phyloP scores from a whole-genome alignment of 805 yeast genomes.

The Candida krabiensis region DNA sequence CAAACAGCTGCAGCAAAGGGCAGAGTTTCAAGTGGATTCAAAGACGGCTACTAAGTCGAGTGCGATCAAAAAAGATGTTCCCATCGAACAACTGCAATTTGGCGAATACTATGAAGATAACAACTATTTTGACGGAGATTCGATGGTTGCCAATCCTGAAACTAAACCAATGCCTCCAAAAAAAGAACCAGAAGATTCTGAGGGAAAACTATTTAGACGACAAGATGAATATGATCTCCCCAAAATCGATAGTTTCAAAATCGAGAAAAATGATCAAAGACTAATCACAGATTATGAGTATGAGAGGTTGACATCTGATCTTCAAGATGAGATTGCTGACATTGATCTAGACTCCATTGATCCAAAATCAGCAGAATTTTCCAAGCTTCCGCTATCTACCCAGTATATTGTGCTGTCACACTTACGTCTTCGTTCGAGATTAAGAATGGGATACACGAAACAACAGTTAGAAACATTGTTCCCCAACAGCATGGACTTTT shows the following conservation, averaged over 20 bases:
- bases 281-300: conserved; percentile 73
- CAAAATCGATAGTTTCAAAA: conserved; percentile 49
- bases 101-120: conserved; percentile 39
- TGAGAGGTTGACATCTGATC: conserved; percentile 54
- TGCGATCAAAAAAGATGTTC: conserved; percentile 13
- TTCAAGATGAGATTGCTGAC: conserved; percentile 63
- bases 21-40: conserved; percentile 30
- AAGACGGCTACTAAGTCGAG: conserved; percentile 4
- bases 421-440: conserved; percentile 76
- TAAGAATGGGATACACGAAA: conserved; percentile 92
- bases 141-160: conserved; percentile 7
- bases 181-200: conserved; percentile 16
- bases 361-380: conserved; percentile 79
- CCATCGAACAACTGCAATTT: conserved; percentile 28
- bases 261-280: conserved; percentile 63
- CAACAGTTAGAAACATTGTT: conserved; percentile 83
- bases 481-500: conserved; percentile 85
- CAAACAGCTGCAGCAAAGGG: conserved; percentile 65
- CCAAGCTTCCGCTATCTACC: conserved; percentile 73
- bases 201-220: conserved; percentile 40
- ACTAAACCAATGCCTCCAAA: conserved; percentile 3
- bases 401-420: conserved; percentile 88
- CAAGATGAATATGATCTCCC: conserved; percentile 90
- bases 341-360: conserved; percentile 73
- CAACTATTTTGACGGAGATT: conserved; percentile 19